phyloP scores from a whole-genome alignment of 2,329 filamentous ascomycete genomes.

The Alternaria tenuissima region DNA sequence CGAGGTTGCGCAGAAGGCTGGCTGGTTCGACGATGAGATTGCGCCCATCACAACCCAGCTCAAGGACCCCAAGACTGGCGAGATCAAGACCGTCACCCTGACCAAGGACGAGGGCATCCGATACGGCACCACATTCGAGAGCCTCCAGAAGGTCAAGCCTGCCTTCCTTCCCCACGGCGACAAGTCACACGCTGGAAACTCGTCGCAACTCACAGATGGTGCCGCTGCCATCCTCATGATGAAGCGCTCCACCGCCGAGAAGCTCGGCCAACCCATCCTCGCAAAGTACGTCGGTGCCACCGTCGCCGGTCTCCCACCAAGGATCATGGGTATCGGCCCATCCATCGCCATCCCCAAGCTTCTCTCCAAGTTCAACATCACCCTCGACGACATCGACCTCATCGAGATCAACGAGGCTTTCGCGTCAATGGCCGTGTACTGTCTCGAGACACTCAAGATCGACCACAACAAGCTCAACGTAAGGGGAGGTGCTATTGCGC shows the following conservation, averaged over 20 bases:
- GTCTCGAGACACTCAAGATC: conserved; percentile 70
- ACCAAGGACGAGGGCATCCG: conserved; percentile 90
- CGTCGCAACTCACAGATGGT: conserved; percentile 93
- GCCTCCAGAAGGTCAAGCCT: conserved; percentile 81
- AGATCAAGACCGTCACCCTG: conserved; percentile 78
- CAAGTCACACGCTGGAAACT: conserved; percentile 89
- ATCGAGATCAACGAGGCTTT: conserved; percentile 98
- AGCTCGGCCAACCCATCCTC: conserved; percentile 87
- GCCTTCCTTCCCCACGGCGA: conserved; percentile 92
- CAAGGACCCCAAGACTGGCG: conserved; percentile 83
- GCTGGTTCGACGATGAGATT: conserved; percentile 94
- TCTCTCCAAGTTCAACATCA: conserved; percentile 78
- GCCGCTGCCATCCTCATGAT: conserved; percentile 89
- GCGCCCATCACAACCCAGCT: conserved; percentile 82
- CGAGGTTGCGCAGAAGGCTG: conserved; percentile 87
- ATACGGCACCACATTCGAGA: conserved; percentile 85
- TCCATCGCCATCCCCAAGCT: conserved; percentile 80
- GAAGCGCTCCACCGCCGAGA: conserved; percentile 89
- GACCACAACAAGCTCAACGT: conserved; percentile 82
- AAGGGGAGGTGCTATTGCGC: conserved; percentile 80
- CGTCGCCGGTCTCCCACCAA: conserved; percentile 85
- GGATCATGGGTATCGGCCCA: conserved; percentile 96
- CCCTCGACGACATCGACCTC: conserved; percentile 83
- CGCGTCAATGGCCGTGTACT: conserved; percentile 97
- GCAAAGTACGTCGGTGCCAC: conserved; percentile 95